Evolutionary conservation across 192 early-diverging fungal species (phyloP).

Genomic region (Lobosporangium transversale): DNA sequence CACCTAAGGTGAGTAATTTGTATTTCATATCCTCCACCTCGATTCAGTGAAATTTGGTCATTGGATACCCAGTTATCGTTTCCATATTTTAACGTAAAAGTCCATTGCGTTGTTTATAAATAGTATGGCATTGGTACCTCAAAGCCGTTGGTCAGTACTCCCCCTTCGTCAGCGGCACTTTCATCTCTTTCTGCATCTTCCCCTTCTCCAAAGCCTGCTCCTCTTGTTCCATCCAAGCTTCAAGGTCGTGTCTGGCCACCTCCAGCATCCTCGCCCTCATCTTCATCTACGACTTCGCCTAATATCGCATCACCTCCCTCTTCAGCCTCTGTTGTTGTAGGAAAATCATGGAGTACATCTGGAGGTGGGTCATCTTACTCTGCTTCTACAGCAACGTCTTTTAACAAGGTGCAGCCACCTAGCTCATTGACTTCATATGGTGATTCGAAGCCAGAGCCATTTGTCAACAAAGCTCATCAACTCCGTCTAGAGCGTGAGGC

Average conservation of each 20-base stretch:
- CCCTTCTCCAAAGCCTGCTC: background rate
- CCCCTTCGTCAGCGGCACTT: conserved; percentile 2
- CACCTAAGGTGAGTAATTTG: conserved; percentile 54
- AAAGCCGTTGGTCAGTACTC: conserved; percentile 9
- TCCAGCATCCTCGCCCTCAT: background rate
- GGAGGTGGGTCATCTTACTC: conserved; percentile 23
- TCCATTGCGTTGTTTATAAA: too few relatives aligned
- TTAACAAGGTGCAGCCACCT: conserved; percentile 48
- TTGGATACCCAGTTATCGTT: too few relatives aligned
- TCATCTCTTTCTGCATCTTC: conserved; percentile 7
- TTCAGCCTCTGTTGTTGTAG: background rate
- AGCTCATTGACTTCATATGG: conserved; percentile 19
- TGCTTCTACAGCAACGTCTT: conserved; percentile 10
- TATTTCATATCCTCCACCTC: too few relatives aligned
- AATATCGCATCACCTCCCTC: conserved; percentile 7
- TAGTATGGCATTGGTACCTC: conserved; percentile 27
- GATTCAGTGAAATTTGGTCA: too few relatives aligned
- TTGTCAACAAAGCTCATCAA: conserved; percentile 51
- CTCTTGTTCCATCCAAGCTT: background rate
- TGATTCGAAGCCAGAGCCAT: conserved; percentile 20
- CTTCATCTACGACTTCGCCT: background rate
- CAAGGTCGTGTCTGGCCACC: conserved; percentile 13
- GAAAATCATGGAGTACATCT: conserved; percentile 35
- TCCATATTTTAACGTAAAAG: too few relatives aligned
- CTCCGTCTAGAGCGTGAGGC: conserved; percentile 45